A percentile compares a stretch with the other conserved stretches of the same genome.
Conservation (phyloP, 2,329 filamentous ascomycete species). For the Nothopassalora personata region DNA sequence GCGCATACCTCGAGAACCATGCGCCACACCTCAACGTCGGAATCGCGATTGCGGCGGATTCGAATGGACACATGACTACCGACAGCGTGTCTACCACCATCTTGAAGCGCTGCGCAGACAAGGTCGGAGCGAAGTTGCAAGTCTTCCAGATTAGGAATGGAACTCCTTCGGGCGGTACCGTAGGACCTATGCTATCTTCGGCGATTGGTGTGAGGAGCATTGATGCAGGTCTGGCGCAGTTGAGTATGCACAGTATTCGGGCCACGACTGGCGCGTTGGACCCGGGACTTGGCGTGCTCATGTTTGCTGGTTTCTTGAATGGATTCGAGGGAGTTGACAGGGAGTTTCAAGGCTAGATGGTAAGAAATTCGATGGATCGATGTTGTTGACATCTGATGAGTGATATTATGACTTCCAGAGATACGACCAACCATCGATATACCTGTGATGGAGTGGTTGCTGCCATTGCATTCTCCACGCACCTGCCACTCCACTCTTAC, state of each 20-base stretch:
- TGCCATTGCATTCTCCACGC: background rate
- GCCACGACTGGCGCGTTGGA: conserved; percentile 83
- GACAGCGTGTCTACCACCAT: conserved; percentile 80
- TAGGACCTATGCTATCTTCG: conserved; percentile 83
- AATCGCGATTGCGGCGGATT: conserved; percentile 71
- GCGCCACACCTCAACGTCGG: conserved; percentile 84
- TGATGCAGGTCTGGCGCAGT: conserved; percentile 82
- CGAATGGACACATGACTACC: conserved; percentile 94
- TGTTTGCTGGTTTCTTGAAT: conserved; percentile 86
- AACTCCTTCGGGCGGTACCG: conserved; percentile 79
- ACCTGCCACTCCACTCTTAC: background rate
- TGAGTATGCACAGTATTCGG: conserved; percentile 90
- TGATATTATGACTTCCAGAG: background rate
- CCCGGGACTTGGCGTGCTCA: conserved; percentile 78
- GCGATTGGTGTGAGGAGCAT: conserved; percentile 76
- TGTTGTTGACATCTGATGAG: background rate
- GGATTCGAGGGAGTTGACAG: conserved; percentile 77
- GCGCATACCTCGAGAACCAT: conserved; percentile 78
- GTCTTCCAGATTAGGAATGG: conserved; percentile 95
- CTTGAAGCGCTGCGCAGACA: conserved; percentile 70
- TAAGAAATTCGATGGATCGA: background rate
- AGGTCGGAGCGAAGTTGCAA: conserved; percentile 67
- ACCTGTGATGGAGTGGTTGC: background rate
- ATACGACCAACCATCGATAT: background rate
- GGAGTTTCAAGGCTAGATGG: conserved; percentile 54